Percentiles rank a stretch among this genome's conserved stretches.
Conservation (phyloP, 176 grass and related monocot genomes). For the Carex cristatella region DNA sequence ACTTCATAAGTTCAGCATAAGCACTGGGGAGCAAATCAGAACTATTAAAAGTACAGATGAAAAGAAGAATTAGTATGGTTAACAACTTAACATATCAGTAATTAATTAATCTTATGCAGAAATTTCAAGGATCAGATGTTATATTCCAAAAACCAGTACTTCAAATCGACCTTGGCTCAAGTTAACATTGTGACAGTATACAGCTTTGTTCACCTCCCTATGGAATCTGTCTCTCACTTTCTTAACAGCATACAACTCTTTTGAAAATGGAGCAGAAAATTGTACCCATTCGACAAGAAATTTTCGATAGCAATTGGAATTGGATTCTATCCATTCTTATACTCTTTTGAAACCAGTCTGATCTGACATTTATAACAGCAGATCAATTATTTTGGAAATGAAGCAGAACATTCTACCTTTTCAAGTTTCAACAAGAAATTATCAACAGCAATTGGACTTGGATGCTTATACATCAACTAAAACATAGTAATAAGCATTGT, state of each 20-base stretch:
- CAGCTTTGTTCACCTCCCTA: not conserved
- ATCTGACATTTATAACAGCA: not conserved
- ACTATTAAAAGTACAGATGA: conserved; percentile 14
- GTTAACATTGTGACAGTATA: not conserved
- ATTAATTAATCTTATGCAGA: not conserved
- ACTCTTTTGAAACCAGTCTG: not conserved
- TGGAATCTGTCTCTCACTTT: not conserved
- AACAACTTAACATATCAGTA: not conserved
- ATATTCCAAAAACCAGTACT: too few species aligned
- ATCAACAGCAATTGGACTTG: not conserved
- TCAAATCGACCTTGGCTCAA: not conserved
- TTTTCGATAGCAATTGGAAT: not conserved
- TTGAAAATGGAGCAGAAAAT: not conserved
- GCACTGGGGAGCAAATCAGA: conserved; percentile 27
- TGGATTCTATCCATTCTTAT: not conserved
- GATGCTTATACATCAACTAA: not conserved
- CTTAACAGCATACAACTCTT: not conserved
- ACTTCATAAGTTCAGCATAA: conserved; percentile 38
- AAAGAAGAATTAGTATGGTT: not conserved
- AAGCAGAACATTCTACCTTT: not conserved
- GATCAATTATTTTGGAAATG: not conserved
- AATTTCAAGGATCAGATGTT: too few species aligned
- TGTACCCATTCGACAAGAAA: not conserved
- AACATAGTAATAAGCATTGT: not conserved
- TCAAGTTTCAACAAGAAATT: not conserved